Percentiles rank a stretch among this genome's conserved stretches.
These are phyloP conservation scores for Leptosphaerulina australis DNA, from an alignment of 2,329 filamentous ascomycete genomes.

Conservation along the genomic window DNA sequence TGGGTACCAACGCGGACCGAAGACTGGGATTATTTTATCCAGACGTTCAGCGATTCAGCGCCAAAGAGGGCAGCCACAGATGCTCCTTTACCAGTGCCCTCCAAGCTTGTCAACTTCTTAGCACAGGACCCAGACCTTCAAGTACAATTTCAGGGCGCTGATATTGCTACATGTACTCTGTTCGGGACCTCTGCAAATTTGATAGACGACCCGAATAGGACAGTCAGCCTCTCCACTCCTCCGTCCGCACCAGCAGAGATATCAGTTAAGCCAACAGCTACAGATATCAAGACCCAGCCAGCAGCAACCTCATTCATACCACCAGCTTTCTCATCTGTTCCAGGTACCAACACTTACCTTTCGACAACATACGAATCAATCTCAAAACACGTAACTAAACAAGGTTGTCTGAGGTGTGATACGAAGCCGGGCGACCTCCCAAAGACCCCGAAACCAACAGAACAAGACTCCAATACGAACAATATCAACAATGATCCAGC, in stretches of 20 bases:
- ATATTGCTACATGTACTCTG: constrained; percentile 40
- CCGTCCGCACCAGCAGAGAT: constrained; percentile 4
- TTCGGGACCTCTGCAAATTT: background rate
- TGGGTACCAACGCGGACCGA: constrained; percentile 30
- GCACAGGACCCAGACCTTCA: constrained; percentile 27
- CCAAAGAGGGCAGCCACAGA: background rate
- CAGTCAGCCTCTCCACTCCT: constrained; percentile 1
- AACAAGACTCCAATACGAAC: constrained; percentile 6
- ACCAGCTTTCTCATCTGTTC: constrained; percentile 11
- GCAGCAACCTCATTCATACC: background rate
- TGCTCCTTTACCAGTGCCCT: constrained; percentile 27
- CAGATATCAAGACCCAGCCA: background rate
- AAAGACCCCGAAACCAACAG: constrained; percentile 1
- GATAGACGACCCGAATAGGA: constrained; percentile 4
- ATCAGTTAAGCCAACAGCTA: background rate
- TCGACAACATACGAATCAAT: constrained; percentile 35
- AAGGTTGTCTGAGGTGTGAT: constrained; percentile 34
- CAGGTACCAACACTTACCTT: constrained; percentile 33
- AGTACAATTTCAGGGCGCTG: constrained; percentile 30
- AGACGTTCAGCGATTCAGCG: constrained; percentile 21
- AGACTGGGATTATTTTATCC: constrained; percentile 37
- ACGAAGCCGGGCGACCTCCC: constrained; percentile 6
- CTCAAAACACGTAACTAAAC: constrained; percentile 34
- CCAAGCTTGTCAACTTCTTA: constrained; percentile 31
- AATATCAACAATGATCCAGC: constrained; percentile 6